Percentiles rank a stretch among this genome's conserved stretches.
phyloP scores from a whole-genome alignment of 1,139 yeast species.

The Yamadazyma triangularis region DNA sequence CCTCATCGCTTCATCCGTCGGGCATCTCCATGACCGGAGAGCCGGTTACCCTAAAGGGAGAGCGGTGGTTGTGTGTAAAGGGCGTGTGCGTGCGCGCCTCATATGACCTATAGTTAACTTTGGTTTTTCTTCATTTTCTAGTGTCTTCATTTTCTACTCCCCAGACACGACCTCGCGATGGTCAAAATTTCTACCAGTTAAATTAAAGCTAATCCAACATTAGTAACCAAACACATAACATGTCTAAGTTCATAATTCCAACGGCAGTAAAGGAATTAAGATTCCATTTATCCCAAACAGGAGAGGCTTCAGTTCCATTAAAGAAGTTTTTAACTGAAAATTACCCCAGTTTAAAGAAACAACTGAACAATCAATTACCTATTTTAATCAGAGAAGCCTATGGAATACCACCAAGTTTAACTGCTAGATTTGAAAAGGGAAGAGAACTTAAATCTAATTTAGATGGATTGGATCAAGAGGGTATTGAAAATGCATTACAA shows the following conservation, averaged over 20 bases:
- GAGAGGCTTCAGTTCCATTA: constrained; percentile 62
- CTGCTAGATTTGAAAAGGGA: constrained; percentile 62
- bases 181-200: constrained; percentile 2
- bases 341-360: constrained; percentile 57
- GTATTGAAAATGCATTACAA: constrained; percentile 32
- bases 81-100: no score
- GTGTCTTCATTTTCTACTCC: no score
- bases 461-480: constrained; percentile 44
- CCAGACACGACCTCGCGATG: no score
- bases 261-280: constrained; percentile 69
- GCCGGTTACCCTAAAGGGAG: no score
- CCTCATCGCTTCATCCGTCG: no score
- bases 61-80: no score
- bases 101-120: no score
- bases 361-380: constrained; percentile 46
- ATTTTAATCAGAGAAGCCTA: constrained; percentile 72
- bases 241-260: constrained; percentile 62
- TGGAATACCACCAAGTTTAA: constrained; percentile 68
- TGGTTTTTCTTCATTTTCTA: no score
- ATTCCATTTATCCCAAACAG: constrained; percentile 75
- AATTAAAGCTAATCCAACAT: background rate
- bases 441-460: constrained; percentile 37
- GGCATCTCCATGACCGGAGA: no score
- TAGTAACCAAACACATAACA: constrained; percentile 10
- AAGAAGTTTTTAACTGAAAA: constrained; percentile 57